Base-by-base conservation (phyloP, 169 alveolate species). In the Eimeria zaria region DNA sequence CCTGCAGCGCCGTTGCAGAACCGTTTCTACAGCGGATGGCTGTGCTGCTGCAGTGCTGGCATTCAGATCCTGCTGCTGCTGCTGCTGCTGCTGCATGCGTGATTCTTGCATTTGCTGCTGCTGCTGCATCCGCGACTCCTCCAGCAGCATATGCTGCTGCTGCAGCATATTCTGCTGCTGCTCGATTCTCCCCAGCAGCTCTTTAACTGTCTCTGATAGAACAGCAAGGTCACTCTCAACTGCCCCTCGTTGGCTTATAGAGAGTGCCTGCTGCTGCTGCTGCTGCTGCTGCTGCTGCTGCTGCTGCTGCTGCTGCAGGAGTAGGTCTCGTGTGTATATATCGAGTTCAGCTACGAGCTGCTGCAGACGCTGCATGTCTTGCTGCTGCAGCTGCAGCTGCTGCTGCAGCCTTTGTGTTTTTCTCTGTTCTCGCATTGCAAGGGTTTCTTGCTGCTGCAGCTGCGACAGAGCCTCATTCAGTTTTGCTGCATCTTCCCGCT, bases 131-230 rank as follows among this genome's bases (percentile, higher is more conserved):
- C 92, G 92, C 41, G 92, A 84, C 46, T 55, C 80, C 41, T 84
- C 53, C 41, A 84, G 92, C n/a, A 53, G 76, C 55, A 83, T 4
- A n/a, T 53, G 46, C 60, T 84, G 92, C 76, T 84, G 80, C 92
- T 84, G 92, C 92, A 84, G 92, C 92, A 60, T 60, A 22, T 84
- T 78, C 92, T 84, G 92, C 92, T 84, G 92, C 92, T 58, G 92
- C 80, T 84, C 80, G 44, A 84, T 84, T 41, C 92, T 44, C n/a
- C 27, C 74, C 60, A 84, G 92, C 80, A 84, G 60, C 55, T 84
- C 92, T 20, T 44, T 84, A 8, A 84, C 80, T 18, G 92, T 84
- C 2, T 44, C 92, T 4, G 92, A 20, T 12, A 84, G 55, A 30
- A 84, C 92, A 84, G 80, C 80, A 60, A 84, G 55, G 60, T 84